A percentile compares a stretch with the other conserved stretches of the same genome.
phyloP scores from a whole-genome alignment of 2,329 filamentous ascomycete genomes.

The Botrytis aclada region DNA sequence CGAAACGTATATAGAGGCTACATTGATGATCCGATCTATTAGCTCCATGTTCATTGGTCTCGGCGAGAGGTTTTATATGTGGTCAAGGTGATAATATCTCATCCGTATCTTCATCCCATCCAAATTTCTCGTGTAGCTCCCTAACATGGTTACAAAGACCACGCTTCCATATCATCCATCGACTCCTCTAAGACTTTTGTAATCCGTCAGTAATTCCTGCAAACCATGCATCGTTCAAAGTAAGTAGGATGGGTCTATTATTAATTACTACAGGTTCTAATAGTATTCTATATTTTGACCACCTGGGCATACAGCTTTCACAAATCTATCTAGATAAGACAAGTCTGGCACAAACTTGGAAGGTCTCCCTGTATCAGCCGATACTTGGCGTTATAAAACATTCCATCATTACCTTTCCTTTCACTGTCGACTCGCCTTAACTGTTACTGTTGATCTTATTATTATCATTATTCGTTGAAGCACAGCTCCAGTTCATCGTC shows the following conservation, averaged over 20 bases:
- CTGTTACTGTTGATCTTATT: neutral
- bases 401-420: neutral
- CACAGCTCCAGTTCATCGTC: neutral
- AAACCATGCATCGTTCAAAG: no score
- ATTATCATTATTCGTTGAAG: neutral
- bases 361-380: neutral
- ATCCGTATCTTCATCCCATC: neutral
- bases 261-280: no score
- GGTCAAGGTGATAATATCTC: neutral
- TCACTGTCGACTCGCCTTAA: neutral
- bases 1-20: neutral
- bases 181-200: neutral
- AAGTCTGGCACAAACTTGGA: neutral
- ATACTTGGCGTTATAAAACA: neutral
- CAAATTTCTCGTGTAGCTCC: neutral
- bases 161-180: neutral
- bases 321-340: neutral
- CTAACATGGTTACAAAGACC: neutral
- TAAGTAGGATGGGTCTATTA: no score
- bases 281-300: no score
- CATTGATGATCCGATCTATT: neutral
- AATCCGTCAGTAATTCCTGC: no score
- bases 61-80: neutral
- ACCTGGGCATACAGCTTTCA: neutral
- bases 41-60: neutral